Percentiles rank a stretch among this genome's conserved stretches.
These are phyloP conservation scores for Trichophyton verrucosum DNA, from an alignment of 2,329 filamentous ascomycete genomes.

Conservation along the genomic window DNA sequence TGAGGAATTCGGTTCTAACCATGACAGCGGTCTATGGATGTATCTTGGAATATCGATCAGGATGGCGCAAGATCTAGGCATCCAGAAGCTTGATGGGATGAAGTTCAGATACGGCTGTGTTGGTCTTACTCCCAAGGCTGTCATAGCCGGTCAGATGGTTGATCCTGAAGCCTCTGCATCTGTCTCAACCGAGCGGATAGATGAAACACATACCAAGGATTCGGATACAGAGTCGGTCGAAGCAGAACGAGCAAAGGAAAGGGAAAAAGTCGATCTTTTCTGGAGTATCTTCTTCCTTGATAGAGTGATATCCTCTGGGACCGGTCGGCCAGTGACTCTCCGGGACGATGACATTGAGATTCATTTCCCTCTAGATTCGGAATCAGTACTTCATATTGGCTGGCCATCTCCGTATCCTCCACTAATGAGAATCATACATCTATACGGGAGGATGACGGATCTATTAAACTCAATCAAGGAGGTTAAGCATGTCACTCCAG, in stretches of 20 bases:
- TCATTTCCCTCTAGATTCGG: conserved; percentile 48
- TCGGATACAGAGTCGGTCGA: conserved; percentile 35
- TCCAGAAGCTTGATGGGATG: conserved; percentile 70
- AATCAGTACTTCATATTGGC: conserved; percentile 43
- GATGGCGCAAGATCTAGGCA: conserved; percentile 65
- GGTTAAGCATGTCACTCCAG: conserved; percentile 59
- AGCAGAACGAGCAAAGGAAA: conserved; percentile 52
- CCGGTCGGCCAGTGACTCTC: conserved; percentile 69
- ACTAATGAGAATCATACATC: conserved; percentile 69
- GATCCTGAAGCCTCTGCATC: neutral
- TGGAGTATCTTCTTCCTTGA: conserved; percentile 87
- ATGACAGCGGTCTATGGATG: conserved; percentile 89
- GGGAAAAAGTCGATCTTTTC: conserved; percentile 74
- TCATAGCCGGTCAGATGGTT: conserved; percentile 29
- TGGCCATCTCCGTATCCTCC: conserved; percentile 71
- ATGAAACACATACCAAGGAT: conserved; percentile 29
- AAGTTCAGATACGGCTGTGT: conserved; percentile 42
- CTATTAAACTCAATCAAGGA: conserved; percentile 69
- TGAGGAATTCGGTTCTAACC: conserved; percentile 76
- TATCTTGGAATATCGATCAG: conserved; percentile 79
- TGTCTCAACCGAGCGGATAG: neutral
- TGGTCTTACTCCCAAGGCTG: conserved; percentile 44
- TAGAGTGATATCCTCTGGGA: conserved; percentile 75
- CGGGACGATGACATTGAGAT: conserved; percentile 78
- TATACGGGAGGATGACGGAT: conserved; percentile 76